Percentiles rank a stretch among this genome's conserved stretches.
Evolutionary conservation across 305 asterid species (phyloP).

Genomic region (Rubia occidens): DNA sequence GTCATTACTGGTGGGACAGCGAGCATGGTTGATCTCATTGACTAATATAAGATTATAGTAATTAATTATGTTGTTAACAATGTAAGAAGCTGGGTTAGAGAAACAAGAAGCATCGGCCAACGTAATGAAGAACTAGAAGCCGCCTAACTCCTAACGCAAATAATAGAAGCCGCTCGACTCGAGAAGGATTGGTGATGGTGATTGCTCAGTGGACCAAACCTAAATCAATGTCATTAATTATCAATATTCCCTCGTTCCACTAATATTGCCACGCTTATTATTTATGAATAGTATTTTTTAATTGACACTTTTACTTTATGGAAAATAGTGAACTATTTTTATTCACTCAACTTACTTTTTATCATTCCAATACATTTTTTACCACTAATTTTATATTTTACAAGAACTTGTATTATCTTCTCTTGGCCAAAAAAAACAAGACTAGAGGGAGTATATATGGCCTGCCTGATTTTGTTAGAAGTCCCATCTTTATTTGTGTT

Average conservation of each 20-base stretch:
- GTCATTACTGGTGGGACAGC: too few relatives aligned
- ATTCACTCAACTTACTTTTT: too few relatives aligned
- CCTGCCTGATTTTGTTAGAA: not conserved
- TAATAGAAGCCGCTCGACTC: slow-evolving; percentile 15
- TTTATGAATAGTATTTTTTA: too few relatives aligned
- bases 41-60: not conserved
- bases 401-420: too few relatives aligned
- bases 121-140: not conserved
- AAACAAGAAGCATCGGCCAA: slow-evolving; percentile 2
- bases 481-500: not conserved
- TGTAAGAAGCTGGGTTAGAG: not conserved
- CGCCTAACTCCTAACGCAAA: not conserved
- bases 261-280: too few relatives aligned
- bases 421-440: too few relatives aligned
- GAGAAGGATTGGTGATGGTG: slow-evolving; percentile 7
- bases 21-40: not conserved
- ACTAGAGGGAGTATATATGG: too few relatives aligned
- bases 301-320: too few relatives aligned
- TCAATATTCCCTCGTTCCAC: too few relatives aligned
- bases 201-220: not conserved
- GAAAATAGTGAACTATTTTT: too few relatives aligned
- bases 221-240: not conserved
- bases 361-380: too few relatives aligned
- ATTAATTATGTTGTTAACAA: not conserved
- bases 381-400: too few relatives aligned